Base-by-base conservation (phyloP, 176 grass and related monocot genomes). In the Echinochloa phyllopogon region DNA sequence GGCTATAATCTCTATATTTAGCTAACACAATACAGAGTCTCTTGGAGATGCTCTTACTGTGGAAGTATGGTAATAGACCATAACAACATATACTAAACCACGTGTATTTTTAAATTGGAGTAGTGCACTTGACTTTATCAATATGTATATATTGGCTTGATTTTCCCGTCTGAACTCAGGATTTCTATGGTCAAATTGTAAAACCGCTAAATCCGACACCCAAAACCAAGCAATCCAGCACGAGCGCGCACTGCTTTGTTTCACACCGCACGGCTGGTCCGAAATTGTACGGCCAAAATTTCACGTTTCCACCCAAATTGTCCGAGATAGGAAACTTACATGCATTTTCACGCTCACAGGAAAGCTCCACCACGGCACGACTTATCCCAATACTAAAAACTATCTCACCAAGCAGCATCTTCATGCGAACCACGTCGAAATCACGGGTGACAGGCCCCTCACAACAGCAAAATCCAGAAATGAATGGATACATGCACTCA, bases 371-470 rank as follows among this genome's bases (percentile, higher is more conserved):
- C 57, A 24, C n/a, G 57, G 57, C 77, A 65, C 77, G 6, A 50
- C 77, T 49, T 49, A 64, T 21, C 59, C 59, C 4, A 33, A 48
- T 4, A 33, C 29, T 33, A 33, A 33, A 33, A 33, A 21, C 29
- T 0, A 57, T 40, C 64, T 18, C 62, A 18, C 53, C 2, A 15
- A 17, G 40, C 43, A 6, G 5, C 1, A 1, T 11, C 23, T 64
- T 49, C 21, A 21, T 65, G 60, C 77, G 5, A 36, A 47, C 25
- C 77, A 80, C 77, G 77, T 80, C 77, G 61, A 38, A 3, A 37
- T 66, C 77, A 51, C 33, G 16, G 24, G 15, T 24, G 77, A 79
- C 41, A 79, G 24, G 4, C 51, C 51, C 29, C 42, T 73, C 14
- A 33, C 27, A 50, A 74, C 24, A 49, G 71, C 69, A 47, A 15